These are phyloP conservation scores for Fusarium musae DNA, from an alignment of 2,329 filamentous ascomycete genomes.

Conservation along the genomic window DNA sequence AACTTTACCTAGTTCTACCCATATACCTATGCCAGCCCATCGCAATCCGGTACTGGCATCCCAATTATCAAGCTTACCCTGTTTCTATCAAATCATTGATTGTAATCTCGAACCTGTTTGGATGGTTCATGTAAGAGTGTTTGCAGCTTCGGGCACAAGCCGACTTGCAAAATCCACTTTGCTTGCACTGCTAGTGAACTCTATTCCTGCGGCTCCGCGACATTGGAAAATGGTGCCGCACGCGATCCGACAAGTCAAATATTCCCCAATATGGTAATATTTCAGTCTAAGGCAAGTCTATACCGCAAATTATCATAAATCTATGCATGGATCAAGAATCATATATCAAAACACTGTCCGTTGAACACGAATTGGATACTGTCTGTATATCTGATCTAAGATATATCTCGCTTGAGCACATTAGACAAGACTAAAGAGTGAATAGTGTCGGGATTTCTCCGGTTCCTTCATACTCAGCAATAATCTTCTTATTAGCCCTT, in stretches of 20 bases:
- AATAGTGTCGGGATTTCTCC: background rate
- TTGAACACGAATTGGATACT: background rate
- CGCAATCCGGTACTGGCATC: background rate
- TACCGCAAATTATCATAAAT: background rate
- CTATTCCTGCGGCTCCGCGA: conserved; percentile 6
- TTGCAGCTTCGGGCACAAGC: background rate
- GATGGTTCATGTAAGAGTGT: no score
- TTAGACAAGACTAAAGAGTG: background rate
- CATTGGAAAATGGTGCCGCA: background rate
- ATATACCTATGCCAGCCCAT: background rate
- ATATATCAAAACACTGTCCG: fast-evolving
- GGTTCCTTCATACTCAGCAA: background rate
- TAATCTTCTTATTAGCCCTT: background rate
- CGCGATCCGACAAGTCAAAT: background rate
- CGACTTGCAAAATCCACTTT: background rate
- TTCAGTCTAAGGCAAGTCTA: fast-evolving
- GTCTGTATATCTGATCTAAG: background rate
- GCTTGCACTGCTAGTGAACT: background rate
- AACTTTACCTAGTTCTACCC: background rate
- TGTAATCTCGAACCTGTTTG: background rate
- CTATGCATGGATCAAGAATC: no score
- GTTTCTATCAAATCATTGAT: background rate
- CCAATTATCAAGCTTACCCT: no score
- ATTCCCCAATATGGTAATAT: background rate
- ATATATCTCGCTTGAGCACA: no score